Evolutionary conservation across 2,329 filamentous ascomycete species (phyloP).

Genomic region (Elsinoe australis): DNA sequence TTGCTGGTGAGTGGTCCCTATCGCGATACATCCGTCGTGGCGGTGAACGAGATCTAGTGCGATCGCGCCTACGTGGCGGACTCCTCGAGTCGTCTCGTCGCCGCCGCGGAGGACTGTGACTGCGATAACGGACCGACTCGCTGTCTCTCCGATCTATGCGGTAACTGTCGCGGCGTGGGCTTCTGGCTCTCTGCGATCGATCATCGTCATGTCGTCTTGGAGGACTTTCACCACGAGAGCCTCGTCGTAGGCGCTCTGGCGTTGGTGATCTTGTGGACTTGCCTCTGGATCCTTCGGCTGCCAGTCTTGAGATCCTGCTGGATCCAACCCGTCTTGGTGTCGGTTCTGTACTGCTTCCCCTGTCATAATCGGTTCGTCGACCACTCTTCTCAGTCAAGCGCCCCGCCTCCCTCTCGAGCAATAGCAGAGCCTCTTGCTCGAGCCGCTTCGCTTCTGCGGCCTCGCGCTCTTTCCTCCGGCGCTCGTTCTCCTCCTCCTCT

Average conservation of each 20-base stretch:
- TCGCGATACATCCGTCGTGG: conserved; percentile 24
- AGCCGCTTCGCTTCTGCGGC: conserved; percentile 47
- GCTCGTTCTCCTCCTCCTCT: conserved; percentile 41
- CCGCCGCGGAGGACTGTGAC: conserved; percentile 26
- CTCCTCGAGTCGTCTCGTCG: conserved; percentile 16
- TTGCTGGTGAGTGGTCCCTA: conserved; percentile 23
- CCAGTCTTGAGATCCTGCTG: conserved; percentile 22
- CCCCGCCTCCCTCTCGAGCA: conserved; percentile 48
- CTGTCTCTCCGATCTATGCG: conserved; percentile 22
- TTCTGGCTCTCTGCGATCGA: conserved; percentile 4
- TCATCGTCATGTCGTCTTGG: conserved; percentile 7
- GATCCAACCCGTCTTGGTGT: conserved; percentile 29
- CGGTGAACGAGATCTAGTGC: conserved; percentile 19
- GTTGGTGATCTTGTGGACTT: conserved; percentile 22
- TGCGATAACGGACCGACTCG: conserved; percentile 23
- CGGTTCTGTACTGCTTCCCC: conserved; percentile 34
- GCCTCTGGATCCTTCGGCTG: conserved; percentile 19
- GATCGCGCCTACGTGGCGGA: conserved; percentile 1
- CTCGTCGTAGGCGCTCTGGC: conserved; percentile 25
- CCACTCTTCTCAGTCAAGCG: conserved; percentile 46
- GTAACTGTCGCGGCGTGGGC: conserved; percentile 14
- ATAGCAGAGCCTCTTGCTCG: conserved; percentile 48
- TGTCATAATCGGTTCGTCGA: conserved; percentile 45
- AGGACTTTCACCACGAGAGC: conserved; percentile 19
- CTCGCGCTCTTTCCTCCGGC: conserved; percentile 33